Evolutionary conservation across 129 eudicot genomes (phyloP), one percentile per base, ranked within the genome.

Genomic region (Lactuca sativa): DNA sequence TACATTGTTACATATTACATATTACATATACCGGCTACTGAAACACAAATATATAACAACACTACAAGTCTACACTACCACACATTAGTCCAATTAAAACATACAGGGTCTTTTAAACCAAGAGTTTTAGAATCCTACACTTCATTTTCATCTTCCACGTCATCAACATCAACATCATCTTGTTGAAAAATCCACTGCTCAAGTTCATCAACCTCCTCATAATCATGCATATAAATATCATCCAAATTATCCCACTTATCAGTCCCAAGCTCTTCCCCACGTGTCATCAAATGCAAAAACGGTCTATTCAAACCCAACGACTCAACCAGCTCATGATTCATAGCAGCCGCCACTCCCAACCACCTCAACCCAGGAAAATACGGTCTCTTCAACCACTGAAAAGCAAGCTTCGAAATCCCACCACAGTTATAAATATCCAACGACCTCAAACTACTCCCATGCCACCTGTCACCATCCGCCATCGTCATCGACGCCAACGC

Each of bases 361-460:
- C 95, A 93, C 83, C 95, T 93, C 82, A 93, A 67, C 77, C 99
- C 89, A 41, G 95, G 97, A 49, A 93, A 90, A 70, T 93, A 93
- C 16, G 99, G 99, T 69, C 73, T 90, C 80, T 83, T 93, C 37
- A 93, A 67, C 99, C 99, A 93, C 67, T 72, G 77, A 62, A 86
- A 93, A 3, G 95, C 70, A 44, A 90, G 90, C 30, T 83, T 82
- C 2, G 99, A 85, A 17, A 93, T 85, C 52, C 95, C 86, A 31
- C 97, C 99, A 69, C 99, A 93, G 67, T 87, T 90, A 47, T 82
- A 90, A 40, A 93, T 78, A 82, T 93, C 99, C 85, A 93, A 70
- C 74, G 86, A 36, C 67, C 80, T 71, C 78, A 93, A 82, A 17
- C 82, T 75, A 77, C 95, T 93, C 34, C 99, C 97, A 53, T 77